phyloP scores from a whole-genome alignment of 106 monocot species.

The Narthecium ossifragum region DNA sequence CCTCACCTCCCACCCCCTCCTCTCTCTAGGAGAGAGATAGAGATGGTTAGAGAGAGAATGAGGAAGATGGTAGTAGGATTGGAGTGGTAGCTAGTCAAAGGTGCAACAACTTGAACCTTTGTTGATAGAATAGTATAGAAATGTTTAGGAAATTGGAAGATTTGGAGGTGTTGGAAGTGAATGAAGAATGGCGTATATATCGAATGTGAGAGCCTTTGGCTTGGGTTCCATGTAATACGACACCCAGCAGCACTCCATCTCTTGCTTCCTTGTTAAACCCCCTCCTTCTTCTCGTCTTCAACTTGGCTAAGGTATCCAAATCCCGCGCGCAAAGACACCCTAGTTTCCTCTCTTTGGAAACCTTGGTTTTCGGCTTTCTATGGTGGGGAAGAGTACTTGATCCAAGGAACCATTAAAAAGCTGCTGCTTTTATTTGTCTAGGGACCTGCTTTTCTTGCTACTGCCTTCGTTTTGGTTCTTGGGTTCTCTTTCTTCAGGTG shows the following conservation, averaged over 20 bases:
- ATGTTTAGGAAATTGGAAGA: no score
- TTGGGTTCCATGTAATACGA: background rate
- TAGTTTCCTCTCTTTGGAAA: conserved; percentile 11
- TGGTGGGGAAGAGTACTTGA: background rate
- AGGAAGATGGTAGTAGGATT: background rate
- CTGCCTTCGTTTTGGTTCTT: background rate
- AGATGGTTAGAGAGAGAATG: background rate
- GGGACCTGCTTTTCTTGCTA: background rate
- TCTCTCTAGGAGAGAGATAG: background rate
- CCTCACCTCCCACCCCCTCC: background rate
- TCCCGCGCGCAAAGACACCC: conserved; percentile 7
- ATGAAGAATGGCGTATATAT: background rate
- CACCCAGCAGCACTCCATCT: conserved; percentile 32
- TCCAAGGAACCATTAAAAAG: background rate
- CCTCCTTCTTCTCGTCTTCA: conserved; percentile 2
- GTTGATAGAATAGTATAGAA: no score
- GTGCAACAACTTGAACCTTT: no score
- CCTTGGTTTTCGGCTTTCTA: conserved; percentile 1
- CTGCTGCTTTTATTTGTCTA: conserved; percentile 9
- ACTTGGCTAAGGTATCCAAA: background rate
- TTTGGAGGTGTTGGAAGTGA: background rate
- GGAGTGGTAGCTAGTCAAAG: background rate
- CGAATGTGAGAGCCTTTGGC: background rate
- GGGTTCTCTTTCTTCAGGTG: background rate
- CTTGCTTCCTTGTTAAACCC: conserved; percentile 28